These are phyloP conservation scores for Metschnikowia corniflorae DNA, from an alignment of 805 yeast species.

Conservation along the genomic window DNA sequence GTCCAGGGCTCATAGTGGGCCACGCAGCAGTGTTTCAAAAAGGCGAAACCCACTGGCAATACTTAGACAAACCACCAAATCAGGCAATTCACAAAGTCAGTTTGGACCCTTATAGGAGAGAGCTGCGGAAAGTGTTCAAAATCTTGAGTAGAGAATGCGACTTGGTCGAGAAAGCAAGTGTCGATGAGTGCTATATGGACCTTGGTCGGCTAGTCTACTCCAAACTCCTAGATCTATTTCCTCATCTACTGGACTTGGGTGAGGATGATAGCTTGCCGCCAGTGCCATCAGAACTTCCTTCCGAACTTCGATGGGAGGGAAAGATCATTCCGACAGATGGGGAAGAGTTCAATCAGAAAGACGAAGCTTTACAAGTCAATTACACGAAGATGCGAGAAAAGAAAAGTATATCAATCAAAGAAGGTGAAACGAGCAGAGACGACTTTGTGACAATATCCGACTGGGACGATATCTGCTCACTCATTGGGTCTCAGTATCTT, in stretches of 20 bases:
- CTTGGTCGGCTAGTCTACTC: slow-evolving; percentile 62
- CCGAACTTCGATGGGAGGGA: slow-evolving; percentile 30
- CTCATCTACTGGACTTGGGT: slow-evolving; percentile 33
- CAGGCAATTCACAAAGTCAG: slow-evolving; percentile 75
- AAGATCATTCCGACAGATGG: slow-evolving; percentile 13
- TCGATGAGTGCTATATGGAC: slow-evolving; percentile 89
- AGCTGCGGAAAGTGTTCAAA: slow-evolving; percentile 72
- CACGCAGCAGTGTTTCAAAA: slow-evolving; percentile 93
- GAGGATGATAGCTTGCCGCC: slow-evolving; percentile 38
- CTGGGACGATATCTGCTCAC: slow-evolving; percentile 79
- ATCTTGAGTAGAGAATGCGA: slow-evolving; percentile 62
- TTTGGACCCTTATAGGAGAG: slow-evolving; percentile 87
- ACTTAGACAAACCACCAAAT: slow-evolving; percentile 55
- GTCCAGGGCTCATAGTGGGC: slow-evolving; percentile 72
- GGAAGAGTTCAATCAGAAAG: slow-evolving; percentile 6
- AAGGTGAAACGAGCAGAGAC: slow-evolving; percentile 43
- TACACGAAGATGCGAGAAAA: slow-evolving; percentile 4
- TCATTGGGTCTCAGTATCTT: slow-evolving; percentile 64
- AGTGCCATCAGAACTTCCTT: slow-evolving; percentile 38
- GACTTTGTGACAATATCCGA: slow-evolving; percentile 18
- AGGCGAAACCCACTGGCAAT: slow-evolving; percentile 83
- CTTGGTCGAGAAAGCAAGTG: slow-evolving; percentile 87
- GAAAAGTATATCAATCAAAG: slow-evolving; percentile 13
- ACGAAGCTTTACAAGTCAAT: slow-evolving; percentile 1
- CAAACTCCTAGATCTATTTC: slow-evolving; percentile 43